Evolutionary conservation across 345 rosid species (phyloP), one percentile per base, ranked within the genome.

Genomic region (Mangifera indica): DNA sequence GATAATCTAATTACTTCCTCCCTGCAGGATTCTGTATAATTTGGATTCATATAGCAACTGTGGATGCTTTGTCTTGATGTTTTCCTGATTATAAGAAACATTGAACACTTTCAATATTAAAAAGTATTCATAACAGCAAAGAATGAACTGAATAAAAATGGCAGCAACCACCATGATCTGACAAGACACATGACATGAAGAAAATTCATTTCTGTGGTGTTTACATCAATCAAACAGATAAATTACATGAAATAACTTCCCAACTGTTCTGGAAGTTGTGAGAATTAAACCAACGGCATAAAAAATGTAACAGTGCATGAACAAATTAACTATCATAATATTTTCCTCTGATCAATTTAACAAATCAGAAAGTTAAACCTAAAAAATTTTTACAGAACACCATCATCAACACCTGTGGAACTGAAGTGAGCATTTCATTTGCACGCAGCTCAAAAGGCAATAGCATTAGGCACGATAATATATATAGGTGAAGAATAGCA

Each of bases 41-140:
- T 90, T 94, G 2, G 98, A 92, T 81, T 94, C 98, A 78, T 92
- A 90, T 51, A 90, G 77, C 85, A 94, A 87, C 73, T 94, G 98
- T 32, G 97, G 98, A 84, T 92, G 98, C 83, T 88, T 92, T 60
- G 99, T 91, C 84, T 95, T 95, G 76, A 86, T 85, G 79, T 79
- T 91, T 85, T 96, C 99, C 99, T 93, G 87, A 51, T 65, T 29
- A 73, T 40, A 32, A 74, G 10, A 52, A 34, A 76, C 64, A 69
- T 24, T 51, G 44, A 26, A 32, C 44, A 55, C 7, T 42, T 51
- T 29, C 14, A 4, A 2, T 22, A 67, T 65, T 12, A 51, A 48
- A 46, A 65, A 17, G 9, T 46, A 24, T 48, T 48, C 7, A 64
- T 65, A 22, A 34, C 40, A 32, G 24, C 8, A 25, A 3, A 29